phyloP scores from a whole-genome alignment of 495 filamentous ascomycete genomes.

The Choiromyces venosus region DNA sequence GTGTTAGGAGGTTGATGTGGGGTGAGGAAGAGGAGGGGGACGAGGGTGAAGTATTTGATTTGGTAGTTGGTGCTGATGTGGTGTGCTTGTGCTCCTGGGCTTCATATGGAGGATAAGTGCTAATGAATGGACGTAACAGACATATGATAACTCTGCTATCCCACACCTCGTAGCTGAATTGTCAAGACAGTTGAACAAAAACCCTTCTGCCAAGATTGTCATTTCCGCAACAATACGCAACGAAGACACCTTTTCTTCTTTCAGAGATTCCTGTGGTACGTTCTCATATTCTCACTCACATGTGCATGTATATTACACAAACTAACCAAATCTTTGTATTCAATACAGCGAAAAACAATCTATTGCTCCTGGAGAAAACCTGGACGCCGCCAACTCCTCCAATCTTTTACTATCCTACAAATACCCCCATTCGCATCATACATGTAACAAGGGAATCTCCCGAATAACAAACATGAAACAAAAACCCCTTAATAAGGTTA shows the following conservation, averaged over 20 bases:
- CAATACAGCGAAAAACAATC: constrained; percentile 37
- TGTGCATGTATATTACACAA: background rate
- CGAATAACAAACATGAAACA: background rate
- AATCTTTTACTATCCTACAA: constrained; percentile 42
- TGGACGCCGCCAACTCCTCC: constrained; percentile 23
- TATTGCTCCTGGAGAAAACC: constrained; percentile 16
- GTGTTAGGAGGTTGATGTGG: constrained; percentile 27
- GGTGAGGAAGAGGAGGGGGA: constrained; percentile 14
- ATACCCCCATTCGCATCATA: constrained; percentile 42
- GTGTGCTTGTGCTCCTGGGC: constrained; percentile 39
- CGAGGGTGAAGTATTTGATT: constrained; percentile 44
- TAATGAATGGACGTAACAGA: constrained; percentile 46
- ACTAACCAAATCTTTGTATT: constrained; percentile 17
- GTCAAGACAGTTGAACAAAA: constrained; percentile 51
- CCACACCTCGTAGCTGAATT: constrained; percentile 56
- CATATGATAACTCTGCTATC: constrained; percentile 58
- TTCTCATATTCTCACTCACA: constrained; percentile 11
- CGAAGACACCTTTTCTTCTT: constrained; percentile 56
- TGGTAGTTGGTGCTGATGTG: constrained; percentile 52
- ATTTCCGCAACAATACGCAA: constrained; percentile 61
- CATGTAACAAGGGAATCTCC: constrained; percentile 6
- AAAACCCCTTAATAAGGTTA: background rate
- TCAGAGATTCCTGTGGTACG: constrained; percentile 56
- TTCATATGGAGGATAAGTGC: background rate
- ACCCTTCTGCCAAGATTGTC: constrained; percentile 49